Evolutionary conservation across 805 yeast genomes (phyloP).

Genomic region (Nakazawaea sp.): DNA sequence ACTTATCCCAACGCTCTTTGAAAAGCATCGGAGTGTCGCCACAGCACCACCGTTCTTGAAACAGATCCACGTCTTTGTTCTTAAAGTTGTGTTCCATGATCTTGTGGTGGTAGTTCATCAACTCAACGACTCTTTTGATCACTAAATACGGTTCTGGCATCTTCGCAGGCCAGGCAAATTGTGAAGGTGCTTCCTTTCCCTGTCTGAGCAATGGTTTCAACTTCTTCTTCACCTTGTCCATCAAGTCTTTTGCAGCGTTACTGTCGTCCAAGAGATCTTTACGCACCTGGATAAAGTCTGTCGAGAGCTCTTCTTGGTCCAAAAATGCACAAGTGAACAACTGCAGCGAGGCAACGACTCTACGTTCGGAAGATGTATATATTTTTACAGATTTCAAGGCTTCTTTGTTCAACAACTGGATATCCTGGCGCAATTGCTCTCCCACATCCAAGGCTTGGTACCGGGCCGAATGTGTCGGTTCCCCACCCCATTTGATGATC

Average conservation of each 20-base stretch:
- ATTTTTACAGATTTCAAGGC: slow-evolving; percentile 82
- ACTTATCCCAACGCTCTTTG: slow-evolving; percentile 95
- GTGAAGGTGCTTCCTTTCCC: slow-evolving; percentile 95
- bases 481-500: slow-evolving; percentile 98
- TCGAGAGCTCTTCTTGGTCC: slow-evolving; percentile 64
- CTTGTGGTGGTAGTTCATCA: slow-evolving; percentile 85
- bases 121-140: slow-evolving; percentile 86
- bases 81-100: slow-evolving; percentile 79
- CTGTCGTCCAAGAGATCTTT: slow-evolving; percentile 93
- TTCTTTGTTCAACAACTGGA: slow-evolving; percentile 75
- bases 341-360: slow-evolving; percentile 91
- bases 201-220: slow-evolving; percentile 89
- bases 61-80: slow-evolving; percentile 52
- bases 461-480: slow-evolving; percentile 95
- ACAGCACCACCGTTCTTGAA: slow-evolving; percentile 91
- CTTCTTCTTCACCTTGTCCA: slow-evolving; percentile 97
- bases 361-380: slow-evolving; percentile 87
- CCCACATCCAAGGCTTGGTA: slow-evolving; percentile 95
- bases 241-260: slow-evolving; percentile 94
- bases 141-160: slow-evolving; percentile 97
- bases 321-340: slow-evolving; percentile 72
- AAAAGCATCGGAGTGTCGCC: slow-evolving; percentile 89
- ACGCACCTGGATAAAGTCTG: slow-evolving; percentile 72
- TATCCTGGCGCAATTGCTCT: slow-evolving; percentile 90
- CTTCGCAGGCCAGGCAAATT: slow-evolving; percentile 97